Percentiles rank a stretch among this genome's conserved stretches.
These are phyloP conservation scores for Cyclotella choctawhatcheeana DNA, from an alignment of 108 stramenopile species.

Conservation along the genomic window DNA sequence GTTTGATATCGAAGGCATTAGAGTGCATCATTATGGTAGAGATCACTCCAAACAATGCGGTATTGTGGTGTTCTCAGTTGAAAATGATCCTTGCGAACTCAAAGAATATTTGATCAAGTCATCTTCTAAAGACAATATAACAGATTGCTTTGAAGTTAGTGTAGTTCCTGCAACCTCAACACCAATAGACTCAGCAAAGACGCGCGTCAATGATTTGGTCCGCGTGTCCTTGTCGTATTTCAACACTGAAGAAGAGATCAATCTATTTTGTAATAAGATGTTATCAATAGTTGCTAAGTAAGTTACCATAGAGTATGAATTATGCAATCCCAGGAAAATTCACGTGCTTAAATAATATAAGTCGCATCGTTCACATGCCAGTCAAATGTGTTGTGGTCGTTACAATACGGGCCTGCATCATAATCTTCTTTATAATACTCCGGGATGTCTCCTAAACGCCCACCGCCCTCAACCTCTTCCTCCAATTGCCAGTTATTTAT, in stretches of 20 bases:
- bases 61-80: conserved; percentile 57
- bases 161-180: conserved; percentile 72
- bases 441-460: conserved; percentile 19
- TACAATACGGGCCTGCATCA: conserved; percentile 22
- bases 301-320: no score
- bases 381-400: conserved; percentile 5
- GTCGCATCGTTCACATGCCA: conserved; percentile 22
- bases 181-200: conserved; percentile 61
- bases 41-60: conserved; percentile 41
- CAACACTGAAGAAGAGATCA: conserved; percentile 59
- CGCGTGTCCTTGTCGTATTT: conserved; percentile 69
- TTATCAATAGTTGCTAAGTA: conserved; percentile 3
- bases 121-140: neutral
- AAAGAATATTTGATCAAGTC: conserved; percentile 27
- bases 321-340: no score
- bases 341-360: conserved; percentile 26
- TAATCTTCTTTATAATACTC: conserved; percentile 5
- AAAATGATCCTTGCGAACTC: conserved; percentile 33
- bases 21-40: conserved; percentile 36
- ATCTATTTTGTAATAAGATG: conserved; percentile 41
- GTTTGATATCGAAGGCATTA: conserved; percentile 23
- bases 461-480: conserved; percentile 10
- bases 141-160: conserved; percentile 54
- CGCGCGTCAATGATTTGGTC: conserved; percentile 46
- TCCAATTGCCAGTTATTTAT: conserved; percentile 20